Evolutionary conservation across 176 grass and related monocot genomes (phyloP), one percentile per base, ranked within the genome.

Genomic region (Chloris gayana): DNA sequence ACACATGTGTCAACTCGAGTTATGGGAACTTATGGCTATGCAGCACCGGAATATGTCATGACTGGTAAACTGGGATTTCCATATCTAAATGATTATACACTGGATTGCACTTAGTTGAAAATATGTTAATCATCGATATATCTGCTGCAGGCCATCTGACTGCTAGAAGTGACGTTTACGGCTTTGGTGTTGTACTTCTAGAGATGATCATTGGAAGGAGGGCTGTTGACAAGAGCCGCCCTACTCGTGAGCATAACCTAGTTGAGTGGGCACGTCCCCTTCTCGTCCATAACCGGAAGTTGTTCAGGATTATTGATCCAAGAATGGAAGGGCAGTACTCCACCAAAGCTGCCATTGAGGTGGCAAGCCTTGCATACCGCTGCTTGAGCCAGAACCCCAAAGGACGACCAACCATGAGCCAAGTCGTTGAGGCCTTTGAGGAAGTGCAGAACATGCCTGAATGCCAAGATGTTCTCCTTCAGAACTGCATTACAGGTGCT

Each of bases 31-130:
- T 93, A 82, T 79, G 95, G 95, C 12, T 98, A 98, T 82, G 95
- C 95, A 58, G 95, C 95, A 91, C 95, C 95, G 39, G 95, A 98
- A 80, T 98, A 98, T 76, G 84, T 98, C 72, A 92, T 98, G 86
- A 98, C 95, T 58, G 95, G 95, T 95, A 80, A 94, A 83, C 54
- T 21, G 70, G 11, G 39, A 57, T 56, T 39, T 56, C 32, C 19
- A 15, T 6, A 8, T 33, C 25, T 38, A 26, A 50, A 76, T 58
- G 57, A 69, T 45, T 30, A 51, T 3, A 50, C 41, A 80, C 6
- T 26, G 34, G 41, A 74, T 35, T 64, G 17, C 59, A 80, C 2
- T 31, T 77, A 31, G 14, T 74, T 77, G 22, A 34, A 69, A 34
- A 34, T 14, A 25, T 93, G 7, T 78, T 65, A 57, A 64, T 82